A percentile compares a stretch with the other conserved stretches of the same genome.
phyloP scores from a whole-genome alignment of 305 asterid species.

The Fraxinus paxiana region DNA sequence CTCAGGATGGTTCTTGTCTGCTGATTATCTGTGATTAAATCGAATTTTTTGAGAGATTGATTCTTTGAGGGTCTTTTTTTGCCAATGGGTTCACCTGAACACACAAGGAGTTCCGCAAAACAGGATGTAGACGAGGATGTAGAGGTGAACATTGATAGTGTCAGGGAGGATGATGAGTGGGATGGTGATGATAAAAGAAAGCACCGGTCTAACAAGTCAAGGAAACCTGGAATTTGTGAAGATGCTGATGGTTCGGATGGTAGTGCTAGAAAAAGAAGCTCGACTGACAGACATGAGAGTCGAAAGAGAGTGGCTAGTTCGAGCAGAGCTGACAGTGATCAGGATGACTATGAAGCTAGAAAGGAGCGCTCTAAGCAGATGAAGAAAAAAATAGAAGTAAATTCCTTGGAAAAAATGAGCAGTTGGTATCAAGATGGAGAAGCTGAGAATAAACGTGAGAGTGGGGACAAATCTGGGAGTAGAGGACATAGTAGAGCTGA shows the following conservation, averaged over 20 bases:
- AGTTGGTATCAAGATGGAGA: conserved; percentile 92
- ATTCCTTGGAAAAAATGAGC: conserved; percentile 68
- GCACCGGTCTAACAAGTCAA: conserved; percentile 51
- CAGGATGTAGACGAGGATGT: conserved; percentile 54
- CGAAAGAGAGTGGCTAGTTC: conserved; percentile 65
- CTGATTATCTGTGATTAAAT: conserved; percentile 21
- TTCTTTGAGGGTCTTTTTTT: conserved; percentile 30
- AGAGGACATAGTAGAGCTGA: conserved; percentile 47
- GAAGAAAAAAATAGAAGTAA: conserved; percentile 69
- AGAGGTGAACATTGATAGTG: conserved; percentile 61
- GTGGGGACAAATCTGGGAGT: conserved; percentile 50
- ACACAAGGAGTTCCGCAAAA: conserved; percentile 39
- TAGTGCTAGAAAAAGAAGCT: conserved; percentile 57
- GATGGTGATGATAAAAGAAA: conserved; percentile 55
- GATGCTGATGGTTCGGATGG: conserved; percentile 62
- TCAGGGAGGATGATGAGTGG: conserved; percentile 64
- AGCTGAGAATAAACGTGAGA: conserved; percentile 51
- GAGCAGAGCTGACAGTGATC: conserved; percentile 62
- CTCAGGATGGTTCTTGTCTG: conserved; percentile 31
- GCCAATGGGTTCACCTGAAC: conserved; percentile 73
- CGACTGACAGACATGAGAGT: conserved; percentile 57
- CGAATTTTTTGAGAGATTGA: conserved; percentile 14
- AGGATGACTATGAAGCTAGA: conserved; percentile 61
- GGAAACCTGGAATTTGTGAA: conserved; percentile 50
- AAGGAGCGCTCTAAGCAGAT: conserved; percentile 57